A percentile compares a stretch with the other conserved stretches of the same genome.
Conservation (phyloP, 164 flowering plant genomes). For the Tinospora cordifolia region DNA sequence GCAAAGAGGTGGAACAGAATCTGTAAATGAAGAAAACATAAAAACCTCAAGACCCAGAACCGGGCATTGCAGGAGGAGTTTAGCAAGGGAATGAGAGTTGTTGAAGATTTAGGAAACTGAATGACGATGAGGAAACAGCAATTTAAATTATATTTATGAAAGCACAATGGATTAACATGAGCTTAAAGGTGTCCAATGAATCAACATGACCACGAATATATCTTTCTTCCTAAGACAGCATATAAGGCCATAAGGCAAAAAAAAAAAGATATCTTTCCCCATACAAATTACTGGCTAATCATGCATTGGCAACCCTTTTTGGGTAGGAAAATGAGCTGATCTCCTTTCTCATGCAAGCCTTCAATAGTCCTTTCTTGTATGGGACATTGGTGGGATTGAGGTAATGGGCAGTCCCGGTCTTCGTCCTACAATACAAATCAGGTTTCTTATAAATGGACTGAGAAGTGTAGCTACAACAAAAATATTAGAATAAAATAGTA, state of each 20-base stretch:
- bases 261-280: not conserved
- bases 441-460: not conserved
- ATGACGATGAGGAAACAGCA: conserved; percentile 16
- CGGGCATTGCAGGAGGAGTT: too few relatives aligned
- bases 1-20: too few relatives aligned
- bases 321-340: conserved; percentile 7
- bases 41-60: too few relatives aligned
- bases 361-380: conserved; percentile 65
- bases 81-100: too few relatives aligned
- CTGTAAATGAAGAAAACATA: too few relatives aligned
- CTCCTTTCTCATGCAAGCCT: conserved; percentile 36
- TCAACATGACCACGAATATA: conserved; percentile 12
- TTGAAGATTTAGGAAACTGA: not conserved
- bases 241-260: conserved; percentile 21
- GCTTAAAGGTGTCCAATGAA: conserved; percentile 14
- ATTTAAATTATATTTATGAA: conserved; percentile 37
- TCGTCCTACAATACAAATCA: conserved; percentile 49
- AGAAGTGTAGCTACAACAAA: not conserved
- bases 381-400: conserved; percentile 53
- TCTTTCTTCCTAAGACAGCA: conserved; percentile 20
- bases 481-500: not conserved
- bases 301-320: conserved; percentile 19
- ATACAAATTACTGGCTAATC: conserved; percentile 31
- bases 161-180: conserved; percentile 32
- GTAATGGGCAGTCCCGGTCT: conserved; percentile 46